Base-by-base conservation (phyloP, 1,284 basidiomycete genomes). In the Naganishia sp. region DNA sequence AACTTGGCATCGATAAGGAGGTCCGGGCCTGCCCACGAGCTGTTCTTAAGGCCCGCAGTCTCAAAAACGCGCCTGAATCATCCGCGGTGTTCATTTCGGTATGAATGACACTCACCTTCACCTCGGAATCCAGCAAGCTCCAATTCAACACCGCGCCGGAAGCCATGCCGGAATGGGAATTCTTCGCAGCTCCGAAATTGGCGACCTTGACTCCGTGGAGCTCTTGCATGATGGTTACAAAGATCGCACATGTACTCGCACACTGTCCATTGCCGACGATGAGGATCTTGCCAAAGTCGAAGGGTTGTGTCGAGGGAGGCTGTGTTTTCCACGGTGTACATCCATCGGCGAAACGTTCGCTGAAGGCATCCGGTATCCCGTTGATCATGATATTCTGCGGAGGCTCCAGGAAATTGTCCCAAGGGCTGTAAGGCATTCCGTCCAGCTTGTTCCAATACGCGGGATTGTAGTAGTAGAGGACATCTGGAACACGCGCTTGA, bases 91-190 rank as follows among this genome's bases (percentile, higher is more conserved):
- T 46, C 48, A 3, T 13, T 13, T 39, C 13, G 6, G 1, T 13
- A n/a, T 33, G 13, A n/a, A 16, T 31, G 1, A 9, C 9, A 82
- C 63, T 36, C 18, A 64, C 63, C 53, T 86, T 86, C 71, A 87
- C 84, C 72, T 87, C 86, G 7, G 82, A 82, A 70, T 87, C 86
- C 49, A 88, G 76, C 69, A 87, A 84, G 10, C 78, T 70, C 85
- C 86, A 88, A 69, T 87, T 86, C 13, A 87, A 71, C 0, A 87
- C 86, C 71, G 87, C 85, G 71, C 86, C 86, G 2, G 86, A 86
- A 0, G 86, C 85, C 85, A 87, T 86, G 21, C 84, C 84, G 84
- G 55, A 42, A 55, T 64, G 48, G 54, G 44, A 43, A 11, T 25
- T 42, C 25, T 50, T 59, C n/a, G 50, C 85, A 31, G 85, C 86